phyloP scores from a whole-genome alignment of 2,329 filamentous ascomycete species.

The Fusarium sp. region DNA sequence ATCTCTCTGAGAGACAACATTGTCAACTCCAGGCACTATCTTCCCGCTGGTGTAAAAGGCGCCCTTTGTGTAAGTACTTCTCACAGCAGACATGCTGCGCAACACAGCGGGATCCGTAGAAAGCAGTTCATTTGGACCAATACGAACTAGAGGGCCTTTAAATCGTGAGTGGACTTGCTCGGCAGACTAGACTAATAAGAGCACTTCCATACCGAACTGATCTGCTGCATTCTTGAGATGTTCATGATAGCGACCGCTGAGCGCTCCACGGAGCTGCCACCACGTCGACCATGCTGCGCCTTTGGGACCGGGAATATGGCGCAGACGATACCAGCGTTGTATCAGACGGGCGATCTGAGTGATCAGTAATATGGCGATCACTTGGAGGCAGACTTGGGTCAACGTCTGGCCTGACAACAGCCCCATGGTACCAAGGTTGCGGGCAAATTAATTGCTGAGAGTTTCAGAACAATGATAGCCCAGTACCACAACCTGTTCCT shows the following conservation, averaged over 20 bases:
- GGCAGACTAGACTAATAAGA: rapidly evolving
- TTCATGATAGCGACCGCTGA: slow-evolving; percentile 51
- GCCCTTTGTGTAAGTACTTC: slow-evolving; percentile 56
- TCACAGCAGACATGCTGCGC: slow-evolving; percentile 56
- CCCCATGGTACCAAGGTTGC: slow-evolving; percentile 27
- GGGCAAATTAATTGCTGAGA: not conserved
- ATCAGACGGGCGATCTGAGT: slow-evolving; percentile 7
- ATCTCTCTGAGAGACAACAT: slow-evolving; percentile 66
- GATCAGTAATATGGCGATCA: not conserved
- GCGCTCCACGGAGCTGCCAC: slow-evolving; percentile 51
- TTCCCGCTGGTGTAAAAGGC: slow-evolving; percentile 65
- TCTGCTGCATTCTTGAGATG: slow-evolving; percentile 46
- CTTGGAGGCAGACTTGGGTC: slow-evolving; percentile 6
- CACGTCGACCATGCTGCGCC: slow-evolving; percentile 49
- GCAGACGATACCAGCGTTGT: slow-evolving; percentile 49
- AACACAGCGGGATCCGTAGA: slow-evolving; percentile 59
- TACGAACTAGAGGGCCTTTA: slow-evolving; percentile 56
- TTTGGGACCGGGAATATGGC: slow-evolving; percentile 50
- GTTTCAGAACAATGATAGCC: not conserved
- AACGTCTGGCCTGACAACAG: slow-evolving; percentile 12
- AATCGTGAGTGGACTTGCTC: not conserved
- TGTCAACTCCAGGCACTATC: slow-evolving; percentile 69
- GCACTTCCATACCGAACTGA: slow-evolving; percentile 39
- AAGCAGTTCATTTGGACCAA: slow-evolving; percentile 61
- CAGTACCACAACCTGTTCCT: too few species aligned